Conservation (phyloP, 192 early-diverging fungal species). For the Coemansia sp. region DNA sequence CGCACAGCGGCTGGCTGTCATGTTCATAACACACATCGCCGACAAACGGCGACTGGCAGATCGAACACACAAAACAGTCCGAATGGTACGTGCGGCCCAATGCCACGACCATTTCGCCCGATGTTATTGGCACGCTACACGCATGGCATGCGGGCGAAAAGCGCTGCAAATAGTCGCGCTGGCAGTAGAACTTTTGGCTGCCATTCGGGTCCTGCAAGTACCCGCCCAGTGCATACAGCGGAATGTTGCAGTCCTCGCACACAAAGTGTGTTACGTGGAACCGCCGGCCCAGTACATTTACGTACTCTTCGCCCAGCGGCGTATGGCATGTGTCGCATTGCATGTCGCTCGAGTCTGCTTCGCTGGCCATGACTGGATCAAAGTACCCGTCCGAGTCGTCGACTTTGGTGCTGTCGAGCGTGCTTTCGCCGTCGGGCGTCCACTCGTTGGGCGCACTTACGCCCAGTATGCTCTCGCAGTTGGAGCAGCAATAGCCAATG, state of each 20-base stretch:
- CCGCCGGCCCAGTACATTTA: conserved; percentile 45
- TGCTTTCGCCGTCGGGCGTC: conserved; percentile 3
- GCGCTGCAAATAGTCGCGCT: conserved; percentile 54
- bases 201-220: conserved; percentile 46
- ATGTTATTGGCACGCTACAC: conserved; percentile 53
- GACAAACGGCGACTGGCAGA: conserved; percentile 55
- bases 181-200: conserved; percentile 49
- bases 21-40: conserved; percentile 57
- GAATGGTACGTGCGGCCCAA: conserved; percentile 54
- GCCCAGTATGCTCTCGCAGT: conserved; percentile 47
- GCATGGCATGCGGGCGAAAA: conserved; percentile 53
- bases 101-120: conserved; percentile 53
- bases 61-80: conserved; percentile 55
- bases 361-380: conserved; percentile 2
- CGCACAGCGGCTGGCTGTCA: conserved; percentile 53
- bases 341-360: background rate
- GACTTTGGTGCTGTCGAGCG: background rate
- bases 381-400: conserved; percentile 19
- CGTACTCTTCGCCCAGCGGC: conserved; percentile 51
- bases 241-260: conserved; percentile 54
- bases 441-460: background rate
- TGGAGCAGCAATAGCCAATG: conserved; percentile 52
- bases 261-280: conserved; percentile 53
- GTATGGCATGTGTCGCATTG: conserved; percentile 34
- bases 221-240: conserved; percentile 54